Conservation (phyloP, 2,329 filamentous ascomycete species). For the Aspergillus latus region DNA sequence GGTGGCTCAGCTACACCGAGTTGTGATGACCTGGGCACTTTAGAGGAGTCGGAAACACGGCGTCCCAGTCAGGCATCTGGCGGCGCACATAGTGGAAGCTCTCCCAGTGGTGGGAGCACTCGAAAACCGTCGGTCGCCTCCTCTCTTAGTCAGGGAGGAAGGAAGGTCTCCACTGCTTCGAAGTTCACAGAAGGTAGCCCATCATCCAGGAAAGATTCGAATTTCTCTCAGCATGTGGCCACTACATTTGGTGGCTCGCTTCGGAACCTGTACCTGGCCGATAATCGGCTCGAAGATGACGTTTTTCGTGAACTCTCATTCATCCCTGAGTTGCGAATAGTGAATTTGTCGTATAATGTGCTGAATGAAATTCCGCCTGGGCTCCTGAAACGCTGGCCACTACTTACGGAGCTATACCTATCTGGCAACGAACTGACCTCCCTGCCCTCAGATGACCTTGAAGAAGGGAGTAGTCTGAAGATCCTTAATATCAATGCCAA, state of each 20-base stretch:
- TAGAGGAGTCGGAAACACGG: constrained; percentile 64
- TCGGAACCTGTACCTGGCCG: constrained; percentile 80
- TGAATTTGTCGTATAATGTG: constrained; percentile 94
- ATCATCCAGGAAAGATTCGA: constrained; percentile 79
- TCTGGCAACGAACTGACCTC: constrained; percentile 93
- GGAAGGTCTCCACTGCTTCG: constrained; percentile 81
- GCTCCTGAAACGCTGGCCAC: constrained; percentile 84
- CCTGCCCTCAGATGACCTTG: constrained; percentile 87
- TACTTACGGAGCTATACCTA: constrained; percentile 86
- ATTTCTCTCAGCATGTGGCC: constrained; percentile 72
- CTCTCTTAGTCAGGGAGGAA: constrained; percentile 71
- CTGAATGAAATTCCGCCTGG: constrained; percentile 88
- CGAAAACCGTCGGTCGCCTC: constrained; percentile 86
- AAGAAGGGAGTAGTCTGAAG: constrained; percentile 82
- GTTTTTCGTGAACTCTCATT: constrained; percentile 88
- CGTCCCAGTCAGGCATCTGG: constrained; percentile 83
- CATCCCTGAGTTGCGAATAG: constrained; percentile 76
- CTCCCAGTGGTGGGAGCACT: constrained; percentile 56
- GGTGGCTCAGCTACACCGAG: constrained; percentile 64
- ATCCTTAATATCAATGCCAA: constrained; percentile 95
- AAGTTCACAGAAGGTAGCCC: constrained; percentile 61
- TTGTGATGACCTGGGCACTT: constrained; percentile 71
- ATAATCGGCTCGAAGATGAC: constrained; percentile 92
- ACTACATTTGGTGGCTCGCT: constrained; percentile 88
- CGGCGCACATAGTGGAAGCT: constrained; percentile 67